Percentiles rank a stretch among this genome's conserved stretches.
These are phyloP conservation scores for Entophlyctis luteolus DNA, from an alignment of 192 early-diverging fungal genomes.

Conservation along the genomic window DNA sequence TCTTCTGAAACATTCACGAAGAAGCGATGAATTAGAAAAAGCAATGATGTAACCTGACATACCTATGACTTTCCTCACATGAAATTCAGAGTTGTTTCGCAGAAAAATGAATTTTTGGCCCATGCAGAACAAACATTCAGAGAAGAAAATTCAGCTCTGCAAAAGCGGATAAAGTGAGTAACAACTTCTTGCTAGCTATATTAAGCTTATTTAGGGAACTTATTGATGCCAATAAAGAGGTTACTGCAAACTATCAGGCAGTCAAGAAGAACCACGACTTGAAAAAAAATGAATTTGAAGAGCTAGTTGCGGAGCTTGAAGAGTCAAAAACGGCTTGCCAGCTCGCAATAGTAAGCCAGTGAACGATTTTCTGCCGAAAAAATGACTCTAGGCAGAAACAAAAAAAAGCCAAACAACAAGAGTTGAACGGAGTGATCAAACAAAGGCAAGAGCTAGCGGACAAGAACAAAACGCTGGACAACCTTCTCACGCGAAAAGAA, in stretches of 20 bases:
- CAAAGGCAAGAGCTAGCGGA: conserved; percentile 48
- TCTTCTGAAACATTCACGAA: conserved; percentile 34
- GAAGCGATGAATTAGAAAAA: conserved; percentile 36
- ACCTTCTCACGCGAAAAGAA: conserved; percentile 44
- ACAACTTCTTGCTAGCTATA: not conserved
- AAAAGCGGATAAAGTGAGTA: conserved; percentile 41
- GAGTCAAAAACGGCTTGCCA: conserved; percentile 59
- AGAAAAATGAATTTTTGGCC: conserved; percentile 44
- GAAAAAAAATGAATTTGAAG: conserved; percentile 50
- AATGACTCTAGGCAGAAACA: conserved; percentile 35
- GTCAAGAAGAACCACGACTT: conserved; percentile 57
- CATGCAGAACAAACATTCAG: conserved; percentile 37
- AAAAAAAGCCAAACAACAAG: conserved; percentile 46
- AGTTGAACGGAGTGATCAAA: conserved; percentile 37
- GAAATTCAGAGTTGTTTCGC: conserved; percentile 31
- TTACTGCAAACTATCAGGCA: conserved; percentile 49
- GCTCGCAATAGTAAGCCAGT: conserved; percentile 38
- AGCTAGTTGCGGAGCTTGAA: conserved; percentile 48
- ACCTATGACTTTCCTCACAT: too few relatives aligned
- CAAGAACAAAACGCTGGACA: conserved; percentile 43
- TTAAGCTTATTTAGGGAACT: conserved; percentile 36
- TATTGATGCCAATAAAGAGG: conserved; percentile 53
- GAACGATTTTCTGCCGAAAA: not conserved
- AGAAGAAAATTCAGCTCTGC: conserved; percentile 49
- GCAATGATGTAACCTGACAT: conserved; percentile 38